Conservation (phyloP, 768 basidiomycete genomes). For the Mycena venus region DNA sequence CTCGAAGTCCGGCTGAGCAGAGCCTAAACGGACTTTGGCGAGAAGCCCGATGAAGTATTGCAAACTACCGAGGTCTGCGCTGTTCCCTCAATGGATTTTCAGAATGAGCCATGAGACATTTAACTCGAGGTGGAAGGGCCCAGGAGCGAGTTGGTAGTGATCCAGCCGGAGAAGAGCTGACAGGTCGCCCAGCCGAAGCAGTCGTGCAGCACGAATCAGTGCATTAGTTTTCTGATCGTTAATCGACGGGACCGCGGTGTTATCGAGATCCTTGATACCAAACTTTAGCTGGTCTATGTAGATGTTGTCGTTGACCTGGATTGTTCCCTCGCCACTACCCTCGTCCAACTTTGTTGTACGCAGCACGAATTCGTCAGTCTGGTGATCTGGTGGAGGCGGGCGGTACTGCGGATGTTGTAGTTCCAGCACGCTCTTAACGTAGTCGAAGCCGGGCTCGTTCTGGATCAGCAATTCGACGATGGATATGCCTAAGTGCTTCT, state of each 20-base stretch:
- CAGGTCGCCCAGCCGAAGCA: conserved; percentile 9
- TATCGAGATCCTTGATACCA: neutral
- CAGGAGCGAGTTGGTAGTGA: conserved; percentile 24
- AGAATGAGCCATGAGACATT: conserved; percentile 36
- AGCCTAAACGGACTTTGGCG: conserved; percentile 27
- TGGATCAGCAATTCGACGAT: neutral
- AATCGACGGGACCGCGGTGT: conserved; percentile 7
- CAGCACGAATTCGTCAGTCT: conserved; percentile 16
- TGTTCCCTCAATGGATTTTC: conserved; percentile 4
- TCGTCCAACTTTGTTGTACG: conserved; percentile 25
- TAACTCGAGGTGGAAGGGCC: conserved; percentile 35
- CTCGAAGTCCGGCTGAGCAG: conserved; percentile 36
- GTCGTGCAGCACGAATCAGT: conserved; percentile 21
- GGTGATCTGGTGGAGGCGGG: conserved; percentile 4
- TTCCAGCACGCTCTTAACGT: neutral
- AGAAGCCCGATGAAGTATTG: conserved; percentile 35
- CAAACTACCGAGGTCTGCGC: conserved; percentile 28
- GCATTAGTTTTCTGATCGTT: conserved; percentile 26
- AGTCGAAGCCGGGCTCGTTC: neutral
- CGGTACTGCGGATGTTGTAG: neutral
- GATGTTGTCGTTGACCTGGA: conserved; percentile 24
- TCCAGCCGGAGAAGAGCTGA: conserved; percentile 21
- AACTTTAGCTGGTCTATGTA: conserved; percentile 30
- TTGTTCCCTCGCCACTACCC: conserved; percentile 17
- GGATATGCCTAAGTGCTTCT: neutral